Evolutionary conservation across 331 rosid species (phyloP), one percentile per base, ranked within the genome.

Genomic region (Malus hybrid): DNA sequence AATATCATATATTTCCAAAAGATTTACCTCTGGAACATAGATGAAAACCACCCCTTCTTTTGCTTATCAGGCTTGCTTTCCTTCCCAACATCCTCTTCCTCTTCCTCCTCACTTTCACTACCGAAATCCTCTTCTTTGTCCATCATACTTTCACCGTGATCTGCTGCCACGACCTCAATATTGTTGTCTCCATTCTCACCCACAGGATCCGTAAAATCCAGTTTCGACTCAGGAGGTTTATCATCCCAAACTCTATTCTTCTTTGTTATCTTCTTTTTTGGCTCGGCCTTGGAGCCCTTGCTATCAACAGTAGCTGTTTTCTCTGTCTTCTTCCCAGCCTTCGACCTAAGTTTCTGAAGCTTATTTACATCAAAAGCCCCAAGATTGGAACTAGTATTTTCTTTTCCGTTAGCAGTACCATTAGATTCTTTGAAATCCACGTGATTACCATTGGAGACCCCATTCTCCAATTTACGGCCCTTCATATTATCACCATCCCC

Each of bases 331-430:
- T 94, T 94, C 72, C 81, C 94, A 70, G 80, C 91, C 88, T 94
- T 92, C 22, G 80, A 56, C 85, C 83, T 89, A 85, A 90, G 93
- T 81, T 90, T 94, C 80, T 86, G 96, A 73, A 94, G 97, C 91
- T 79, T 94, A 92, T 86, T 90, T 86, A 94, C 97, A 94, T 94
- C 97, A 81, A 94, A 94, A 87, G 99, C 97, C 83, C 97, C 92
- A 66, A 63, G 55, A 82, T 90, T 85, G 77, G 92, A 82, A 82
- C 99, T 88, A 8, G 77, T 86, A 78, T 88, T 89, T 80, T 89
- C 96, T 82, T 84, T 88, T 74, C 88, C 90, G 72, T 85, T 91
- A 74, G 66, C 77, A 44, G 53, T 74, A 67, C 84, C 33, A 63
- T 88, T 94, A 80, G 89, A 66, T 48, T 79, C 88, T 71, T 83